Conservation (phyloP, 495 filamentous ascomycete genomes). For the Penicillium flavigenum region DNA sequence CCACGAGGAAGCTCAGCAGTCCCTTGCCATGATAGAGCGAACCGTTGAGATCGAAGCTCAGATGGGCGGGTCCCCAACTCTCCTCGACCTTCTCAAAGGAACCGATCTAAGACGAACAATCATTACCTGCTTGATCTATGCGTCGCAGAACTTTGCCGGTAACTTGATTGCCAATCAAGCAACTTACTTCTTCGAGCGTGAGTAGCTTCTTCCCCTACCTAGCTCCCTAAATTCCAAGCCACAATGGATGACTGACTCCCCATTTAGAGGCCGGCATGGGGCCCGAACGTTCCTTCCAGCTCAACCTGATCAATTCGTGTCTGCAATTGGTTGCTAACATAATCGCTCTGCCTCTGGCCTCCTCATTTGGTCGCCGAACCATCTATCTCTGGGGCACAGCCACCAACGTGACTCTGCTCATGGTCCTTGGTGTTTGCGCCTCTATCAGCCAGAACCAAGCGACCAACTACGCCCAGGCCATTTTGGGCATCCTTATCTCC, state of each 20-base stretch:
- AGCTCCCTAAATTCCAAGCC: neutral
- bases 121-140: slow-evolving; percentile 60
- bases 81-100: slow-evolving; percentile 67
- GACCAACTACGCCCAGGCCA: slow-evolving; percentile 47
- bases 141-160: slow-evolving; percentile 41
- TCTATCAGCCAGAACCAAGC: slow-evolving; percentile 37
- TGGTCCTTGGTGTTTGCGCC: slow-evolving; percentile 45
- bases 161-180: slow-evolving; percentile 31
- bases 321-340: slow-evolving; percentile 38
- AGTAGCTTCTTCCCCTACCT: slow-evolving; percentile 4
- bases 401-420: slow-evolving; percentile 33
- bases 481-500: slow-evolving; percentile 53
- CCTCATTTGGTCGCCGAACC: slow-evolving; percentile 46
- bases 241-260: slow-evolving; percentile 11
- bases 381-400: slow-evolving; percentile 47
- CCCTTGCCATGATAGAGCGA: slow-evolving; percentile 71
- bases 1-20: slow-evolving; percentile 60
- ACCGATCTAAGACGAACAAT: slow-evolving; percentile 65
- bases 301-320: slow-evolving; percentile 40
- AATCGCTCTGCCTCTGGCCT: slow-evolving; percentile 25
- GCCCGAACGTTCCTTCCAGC: slow-evolving; percentile 28
- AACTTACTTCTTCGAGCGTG: slow-evolving; percentile 32
- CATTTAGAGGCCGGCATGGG: slow-evolving; percentile 29
- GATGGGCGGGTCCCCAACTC: slow-evolving; percentile 54
- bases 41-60: slow-evolving; percentile 66